Conservation (phyloP, 1,284 basidiomycete genomes). For the Moesziomyces globuligerus region DNA sequence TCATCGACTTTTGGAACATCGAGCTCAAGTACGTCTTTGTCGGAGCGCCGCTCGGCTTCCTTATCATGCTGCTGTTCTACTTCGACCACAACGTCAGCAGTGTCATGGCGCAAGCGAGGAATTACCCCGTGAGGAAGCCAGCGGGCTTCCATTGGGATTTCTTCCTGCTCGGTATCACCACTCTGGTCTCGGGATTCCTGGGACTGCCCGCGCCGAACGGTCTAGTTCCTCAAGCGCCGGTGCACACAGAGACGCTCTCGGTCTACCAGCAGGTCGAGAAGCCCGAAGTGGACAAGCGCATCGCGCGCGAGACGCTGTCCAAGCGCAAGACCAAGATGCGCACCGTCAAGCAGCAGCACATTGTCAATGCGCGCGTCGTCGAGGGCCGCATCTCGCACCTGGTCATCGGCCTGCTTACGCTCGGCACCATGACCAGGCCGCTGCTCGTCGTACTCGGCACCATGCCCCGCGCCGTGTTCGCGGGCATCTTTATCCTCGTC, state of each 20-base stretch:
- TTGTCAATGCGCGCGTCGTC: conserved; percentile 59
- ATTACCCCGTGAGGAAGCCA: conserved; percentile 89
- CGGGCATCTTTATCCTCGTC: conserved; percentile 66
- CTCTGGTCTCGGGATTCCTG: conserved; percentile 88
- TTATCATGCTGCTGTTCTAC: conserved; percentile 66
- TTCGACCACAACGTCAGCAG: conserved; percentile 76
- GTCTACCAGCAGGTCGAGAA: conserved; percentile 74
- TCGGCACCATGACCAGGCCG: conserved; percentile 66
- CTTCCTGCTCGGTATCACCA: conserved; percentile 86
- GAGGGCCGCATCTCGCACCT: conserved; percentile 65
- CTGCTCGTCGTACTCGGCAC: conserved; percentile 63
- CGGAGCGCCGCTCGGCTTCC: conserved; percentile 74
- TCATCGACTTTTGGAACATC: conserved; percentile 90
- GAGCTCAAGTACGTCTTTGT: conserved; percentile 88
- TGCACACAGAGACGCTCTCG: conserved; percentile 86
- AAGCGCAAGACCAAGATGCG: conserved; percentile 59
- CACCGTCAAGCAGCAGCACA: conserved; percentile 46
- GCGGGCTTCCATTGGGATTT: conserved; percentile 85
- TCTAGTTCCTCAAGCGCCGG: conserved; percentile 90
- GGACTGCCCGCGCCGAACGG: conserved; percentile 94
- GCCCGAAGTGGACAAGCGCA: conserved; percentile 41
- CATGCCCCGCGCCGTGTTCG: conserved; percentile 62
- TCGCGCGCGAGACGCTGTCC: conserved; percentile 69
- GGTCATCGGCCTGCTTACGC: conserved; percentile 62
- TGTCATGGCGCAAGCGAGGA: conserved; percentile 89